phyloP scores from a whole-genome alignment of 1,284 basidiomycete species.

The Vanrija humicola region DNA sequence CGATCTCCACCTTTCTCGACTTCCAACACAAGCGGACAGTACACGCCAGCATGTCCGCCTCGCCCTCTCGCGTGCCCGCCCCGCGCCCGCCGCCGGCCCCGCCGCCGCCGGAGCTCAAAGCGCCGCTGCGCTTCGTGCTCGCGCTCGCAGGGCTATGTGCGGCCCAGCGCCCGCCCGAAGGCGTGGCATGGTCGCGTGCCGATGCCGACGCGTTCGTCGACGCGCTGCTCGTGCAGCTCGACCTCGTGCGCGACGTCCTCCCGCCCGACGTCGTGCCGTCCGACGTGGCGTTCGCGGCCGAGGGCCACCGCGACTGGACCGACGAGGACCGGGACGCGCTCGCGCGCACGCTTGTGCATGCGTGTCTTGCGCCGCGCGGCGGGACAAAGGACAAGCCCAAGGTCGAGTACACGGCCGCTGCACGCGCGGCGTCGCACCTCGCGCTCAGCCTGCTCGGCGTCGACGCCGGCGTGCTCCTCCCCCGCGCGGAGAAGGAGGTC shows the following conservation, averaged over 20 bases:
- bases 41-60: slow-evolving; percentile 1
- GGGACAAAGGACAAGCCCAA: slow-evolving; percentile 5
- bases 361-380: slow-evolving; percentile 27
- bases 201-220: slow-evolving; percentile 33
- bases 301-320: slow-evolving; percentile 28
- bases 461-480: slow-evolving; percentile 28
- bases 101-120: no score
- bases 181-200: slow-evolving; percentile 7
- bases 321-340: slow-evolving; percentile 25
- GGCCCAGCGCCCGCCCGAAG: slow-evolving; percentile 17
- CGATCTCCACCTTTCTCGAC: no score
- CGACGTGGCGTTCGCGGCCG: slow-evolving; percentile 26
- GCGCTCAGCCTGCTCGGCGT: slow-evolving; percentile 44
- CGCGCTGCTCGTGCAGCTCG: slow-evolving; percentile 35
- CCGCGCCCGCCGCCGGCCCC: no score
- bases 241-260: slow-evolving; percentile 30
- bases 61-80: neutral
- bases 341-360: slow-evolving; percentile 34
- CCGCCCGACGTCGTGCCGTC: slow-evolving; percentile 28
- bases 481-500: slow-evolving; percentile 45
- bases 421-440: slow-evolving; percentile 40
- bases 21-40: neutral
- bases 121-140: slow-evolving; percentile 22
- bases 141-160: slow-evolving; percentile 36
- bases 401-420: slow-evolving; percentile 46